phyloP scores from a whole-genome alignment of 2,329 filamentous ascomycete genomes.

The Phyllosticta citribraziliensis region DNA sequence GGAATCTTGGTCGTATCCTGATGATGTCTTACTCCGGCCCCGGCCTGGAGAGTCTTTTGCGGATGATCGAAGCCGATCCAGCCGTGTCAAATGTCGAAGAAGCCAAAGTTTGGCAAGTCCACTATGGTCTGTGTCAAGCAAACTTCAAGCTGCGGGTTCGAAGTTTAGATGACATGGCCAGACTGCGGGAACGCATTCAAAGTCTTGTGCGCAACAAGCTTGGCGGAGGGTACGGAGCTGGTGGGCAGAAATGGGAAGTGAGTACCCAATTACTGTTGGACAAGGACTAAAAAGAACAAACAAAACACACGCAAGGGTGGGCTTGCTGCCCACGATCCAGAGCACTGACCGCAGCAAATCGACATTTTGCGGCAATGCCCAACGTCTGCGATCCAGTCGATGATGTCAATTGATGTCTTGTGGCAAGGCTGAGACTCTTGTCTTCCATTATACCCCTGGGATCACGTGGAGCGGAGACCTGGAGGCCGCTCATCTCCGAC shows the following conservation, averaged over 20 bases:
- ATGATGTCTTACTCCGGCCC: constrained; percentile 73
- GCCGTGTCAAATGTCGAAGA: constrained; percentile 71
- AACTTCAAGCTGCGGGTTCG: constrained; percentile 72
- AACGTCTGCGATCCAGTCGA: neutral
- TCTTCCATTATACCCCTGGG: neutral
- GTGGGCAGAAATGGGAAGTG: constrained; percentile 84
- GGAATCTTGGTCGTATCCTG: constrained; percentile 83
- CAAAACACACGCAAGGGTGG: neutral
- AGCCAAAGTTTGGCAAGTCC: constrained; percentile 96
- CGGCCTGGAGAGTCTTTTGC: constrained; percentile 58
- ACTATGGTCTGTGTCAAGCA: constrained; percentile 93
- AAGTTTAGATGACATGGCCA: constrained; percentile 54
- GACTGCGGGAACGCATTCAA: constrained; percentile 64
- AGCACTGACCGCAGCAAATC: neutral
- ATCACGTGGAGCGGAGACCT: neutral
- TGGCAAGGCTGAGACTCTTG: neutral
- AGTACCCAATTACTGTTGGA: constrained; percentile 62
- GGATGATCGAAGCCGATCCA: constrained; percentile 72
- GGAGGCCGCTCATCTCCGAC: neutral
- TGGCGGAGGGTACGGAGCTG: constrained; percentile 77
- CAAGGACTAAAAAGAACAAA: constrained; percentile 1
- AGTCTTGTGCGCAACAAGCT: constrained; percentile 76
- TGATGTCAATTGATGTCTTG: neutral
- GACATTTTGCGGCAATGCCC: neutral
- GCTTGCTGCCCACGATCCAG: neutral